Base-by-base conservation (phyloP, 495 filamentous ascomycete genomes). In the Penicillium angulare region DNA sequence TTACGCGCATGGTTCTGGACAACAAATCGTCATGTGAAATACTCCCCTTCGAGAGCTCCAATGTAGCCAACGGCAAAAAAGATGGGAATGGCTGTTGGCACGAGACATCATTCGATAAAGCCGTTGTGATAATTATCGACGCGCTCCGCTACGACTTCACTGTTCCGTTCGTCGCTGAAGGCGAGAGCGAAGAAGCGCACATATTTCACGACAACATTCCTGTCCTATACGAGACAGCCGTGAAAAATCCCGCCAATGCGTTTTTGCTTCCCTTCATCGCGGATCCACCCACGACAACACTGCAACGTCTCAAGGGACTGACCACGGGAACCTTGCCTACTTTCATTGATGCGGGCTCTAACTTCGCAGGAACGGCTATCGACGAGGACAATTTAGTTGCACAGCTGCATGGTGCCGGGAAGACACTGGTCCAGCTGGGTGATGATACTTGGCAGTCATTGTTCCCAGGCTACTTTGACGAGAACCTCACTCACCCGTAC, bases 101-200 rank as follows among this genome's bases (percentile, higher is more conserved):
- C 66, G 88, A 88, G 16, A 92, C 88, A 70, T 88, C 81, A 16
- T 98, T 97, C 62, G 79, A 93, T 51, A 92, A 90, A 61, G 93
- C 92, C 5, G 83, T 98, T 46, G 79, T 98, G 20, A 82, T 98
- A 38, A 79, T 98, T 29, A 87, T 98, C 38, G 93, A 98, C 68
- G 93, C 93, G 40, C 77, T 98, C 49, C 86, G 93, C 36, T 98
- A 97, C 68, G 93, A 98, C 64, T 98, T 98, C 63, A 95, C 93
- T 0, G 81, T 97, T 15, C 93, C 95, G 0, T 86, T 87, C 50
- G 65, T 67, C 8, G 70, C 86, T 18, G 61, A 56, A n/a, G 64
- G 68, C 9, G 71, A 71, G 42, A 72, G 68, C 16, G 72, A 80
- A 32, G 60, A 66, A n/a, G 73, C 79, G 7, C 81, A 85, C 50